phyloP scores from a whole-genome alignment of 306 rosid genomes.

The Adenanthera pavonina region DNA sequence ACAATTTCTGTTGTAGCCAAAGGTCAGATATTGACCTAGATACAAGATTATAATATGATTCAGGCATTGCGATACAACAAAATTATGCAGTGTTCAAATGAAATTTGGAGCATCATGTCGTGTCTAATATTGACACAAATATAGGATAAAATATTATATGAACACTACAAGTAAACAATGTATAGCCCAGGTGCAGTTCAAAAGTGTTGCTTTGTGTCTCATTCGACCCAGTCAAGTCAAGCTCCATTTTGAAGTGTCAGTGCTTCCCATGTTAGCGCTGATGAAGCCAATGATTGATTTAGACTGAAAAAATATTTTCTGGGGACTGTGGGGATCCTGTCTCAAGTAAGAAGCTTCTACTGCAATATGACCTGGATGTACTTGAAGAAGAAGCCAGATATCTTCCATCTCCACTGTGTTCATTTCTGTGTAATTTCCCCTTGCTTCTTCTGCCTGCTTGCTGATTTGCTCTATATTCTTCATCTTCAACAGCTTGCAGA shows the following conservation, averaged over 20 bases:
- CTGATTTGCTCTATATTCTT: conserved; percentile 62
- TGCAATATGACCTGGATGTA: conserved; percentile 91
- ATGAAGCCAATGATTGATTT: conserved; percentile 33
- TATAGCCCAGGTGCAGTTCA: background rate
- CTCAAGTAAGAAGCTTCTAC: conserved; percentile 93
- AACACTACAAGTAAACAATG: background rate
- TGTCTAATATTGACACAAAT: background rate
- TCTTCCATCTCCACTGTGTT: conserved; percentile 86
- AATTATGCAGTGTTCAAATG: background rate
- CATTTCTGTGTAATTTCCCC: conserved; percentile 70
- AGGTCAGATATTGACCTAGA: background rate
- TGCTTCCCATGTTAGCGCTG: background rate
- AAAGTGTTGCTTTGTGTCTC: background rate
- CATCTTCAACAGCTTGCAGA: conserved; percentile 66
- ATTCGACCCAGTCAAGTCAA: background rate
- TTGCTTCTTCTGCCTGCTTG: conserved; percentile 77
- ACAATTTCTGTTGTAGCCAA: conserved; percentile 4
- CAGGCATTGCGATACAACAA: background rate
- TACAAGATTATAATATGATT: background rate
- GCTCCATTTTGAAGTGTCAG: background rate
- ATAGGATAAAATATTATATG: background rate
- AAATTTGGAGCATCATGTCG: background rate
- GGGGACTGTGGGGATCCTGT: conserved; percentile 89
- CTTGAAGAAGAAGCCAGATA: conserved; percentile 96
- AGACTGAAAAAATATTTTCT: conserved; percentile 63